phyloP scores from a whole-genome alignment of 2,329 filamentous ascomycete genomes.

The Talaromyces sp. region DNA sequence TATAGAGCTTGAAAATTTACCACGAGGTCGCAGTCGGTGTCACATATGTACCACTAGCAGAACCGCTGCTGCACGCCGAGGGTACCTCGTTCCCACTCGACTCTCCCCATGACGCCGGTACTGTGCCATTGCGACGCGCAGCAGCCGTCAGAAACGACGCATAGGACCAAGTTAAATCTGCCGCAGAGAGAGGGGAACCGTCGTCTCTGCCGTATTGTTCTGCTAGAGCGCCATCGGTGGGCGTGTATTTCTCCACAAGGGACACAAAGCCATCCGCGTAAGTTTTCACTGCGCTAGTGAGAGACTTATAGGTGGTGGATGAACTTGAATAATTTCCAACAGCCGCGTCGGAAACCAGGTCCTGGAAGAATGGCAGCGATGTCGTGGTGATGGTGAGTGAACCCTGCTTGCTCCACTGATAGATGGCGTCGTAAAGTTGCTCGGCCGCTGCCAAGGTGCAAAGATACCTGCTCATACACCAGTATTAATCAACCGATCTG shows the following conservation, averaged over 20 bases:
- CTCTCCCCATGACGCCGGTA: slow-evolving; percentile 12
- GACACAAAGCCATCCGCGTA: slow-evolving; percentile 59
- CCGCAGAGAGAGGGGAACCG: slow-evolving; percentile 34
- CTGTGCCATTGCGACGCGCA: slow-evolving; percentile 19
- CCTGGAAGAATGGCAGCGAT: slow-evolving; percentile 68
- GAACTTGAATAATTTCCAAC: slow-evolving; percentile 62
- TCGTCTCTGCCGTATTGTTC: slow-evolving; percentile 37
- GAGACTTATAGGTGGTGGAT: slow-evolving; percentile 47
- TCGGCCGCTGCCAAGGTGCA: slow-evolving; percentile 73
- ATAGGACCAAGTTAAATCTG: slow-evolving; percentile 44
- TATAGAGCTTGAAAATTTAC: neutral
- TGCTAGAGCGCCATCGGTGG: slow-evolving; percentile 22
- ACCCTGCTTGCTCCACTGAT: slow-evolving; percentile 62
- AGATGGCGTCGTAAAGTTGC: slow-evolving; percentile 71
- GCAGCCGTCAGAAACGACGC: slow-evolving; percentile 37
- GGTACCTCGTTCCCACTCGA: slow-evolving; percentile 13
- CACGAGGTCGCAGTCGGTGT: slow-evolving; percentile 21
- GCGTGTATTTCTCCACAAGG: slow-evolving; percentile 27
- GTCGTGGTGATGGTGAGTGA: slow-evolving; percentile 60
- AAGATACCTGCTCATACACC: slow-evolving; percentile 45
- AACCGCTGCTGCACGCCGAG: slow-evolving; percentile 17
- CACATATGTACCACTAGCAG: slow-evolving; percentile 21
- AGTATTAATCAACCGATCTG: neutral
- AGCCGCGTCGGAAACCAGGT: slow-evolving; percentile 55
- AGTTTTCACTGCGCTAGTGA: slow-evolving; percentile 57